phyloP scores from a whole-genome alignment of 306 rosid genomes.

The Prunus armeniaca region DNA sequence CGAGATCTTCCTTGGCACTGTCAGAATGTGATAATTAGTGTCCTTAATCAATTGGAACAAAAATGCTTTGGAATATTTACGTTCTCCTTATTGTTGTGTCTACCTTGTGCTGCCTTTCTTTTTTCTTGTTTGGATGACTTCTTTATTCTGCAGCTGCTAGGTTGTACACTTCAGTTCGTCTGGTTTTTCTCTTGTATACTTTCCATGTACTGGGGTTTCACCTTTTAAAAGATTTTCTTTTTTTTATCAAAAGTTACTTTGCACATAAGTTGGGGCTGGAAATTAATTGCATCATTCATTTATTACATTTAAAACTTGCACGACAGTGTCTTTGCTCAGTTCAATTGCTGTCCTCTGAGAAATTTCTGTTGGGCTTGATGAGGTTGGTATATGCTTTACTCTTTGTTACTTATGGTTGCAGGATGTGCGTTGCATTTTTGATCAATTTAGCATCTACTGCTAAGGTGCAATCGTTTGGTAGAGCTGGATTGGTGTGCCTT shows the following conservation, averaged over 20 bases:
- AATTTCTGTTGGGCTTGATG: background rate
- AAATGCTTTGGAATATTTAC: background rate
- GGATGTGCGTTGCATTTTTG: constrained; percentile 63
- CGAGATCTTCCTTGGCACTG: background rate
- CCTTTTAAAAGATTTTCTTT: background rate
- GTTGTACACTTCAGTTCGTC: background rate
- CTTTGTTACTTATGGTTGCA: constrained; percentile 33
- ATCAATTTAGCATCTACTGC: constrained; percentile 68
- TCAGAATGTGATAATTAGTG: background rate
- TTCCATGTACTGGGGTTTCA: background rate
- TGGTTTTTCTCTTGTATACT: background rate
- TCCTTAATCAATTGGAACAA: background rate
- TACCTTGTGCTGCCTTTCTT: background rate
- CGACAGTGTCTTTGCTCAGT: background rate
- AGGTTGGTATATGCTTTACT: constrained; percentile 1
- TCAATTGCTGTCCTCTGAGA: background rate
- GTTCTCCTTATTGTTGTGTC: background rate
- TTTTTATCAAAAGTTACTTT: background rate
- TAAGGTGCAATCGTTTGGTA: constrained; percentile 65
- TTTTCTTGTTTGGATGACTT: background rate
- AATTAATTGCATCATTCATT: background rate
- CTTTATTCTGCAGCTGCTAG: background rate
- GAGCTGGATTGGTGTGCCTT: constrained; percentile 88
- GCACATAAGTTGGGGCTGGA: background rate
- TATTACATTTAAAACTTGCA: background rate